Evolutionary conservation across 2,329 filamentous ascomycete species (phyloP).

Genomic region (Cercospora sesami): DNA sequence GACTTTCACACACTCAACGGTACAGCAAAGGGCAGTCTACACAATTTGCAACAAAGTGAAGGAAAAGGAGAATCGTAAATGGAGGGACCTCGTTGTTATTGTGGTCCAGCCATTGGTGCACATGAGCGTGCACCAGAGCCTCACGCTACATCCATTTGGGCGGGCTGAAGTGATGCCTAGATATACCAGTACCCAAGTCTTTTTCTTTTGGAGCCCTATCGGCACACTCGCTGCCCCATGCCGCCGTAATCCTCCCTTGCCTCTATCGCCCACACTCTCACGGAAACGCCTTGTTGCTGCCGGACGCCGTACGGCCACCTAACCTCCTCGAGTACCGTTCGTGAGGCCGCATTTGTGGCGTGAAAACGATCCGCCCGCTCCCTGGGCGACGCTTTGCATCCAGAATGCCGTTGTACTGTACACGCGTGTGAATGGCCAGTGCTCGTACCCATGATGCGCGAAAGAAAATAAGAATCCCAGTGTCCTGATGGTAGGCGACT

Average conservation of each 20-base stretch:
- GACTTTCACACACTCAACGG: not conserved
- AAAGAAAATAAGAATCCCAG: not conserved
- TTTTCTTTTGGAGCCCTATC: not conserved
- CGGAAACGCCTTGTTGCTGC: not conserved
- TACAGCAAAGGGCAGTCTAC: not conserved
- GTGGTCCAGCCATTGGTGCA: not conserved
- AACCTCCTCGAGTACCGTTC: not conserved
- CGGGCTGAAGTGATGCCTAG: slow-evolving; percentile 2
- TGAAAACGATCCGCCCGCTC: not conserved
- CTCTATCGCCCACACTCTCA: not conserved
- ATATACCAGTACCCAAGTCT: slow-evolving; percentile 4
- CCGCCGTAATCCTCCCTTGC: not conserved
- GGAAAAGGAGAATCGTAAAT: not conserved
- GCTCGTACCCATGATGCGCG: not conserved
- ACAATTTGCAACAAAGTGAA: not conserved
- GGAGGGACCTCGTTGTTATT: not conserved
- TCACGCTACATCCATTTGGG: slow-evolving; percentile 3
- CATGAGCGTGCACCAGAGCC: slow-evolving; percentile 4
- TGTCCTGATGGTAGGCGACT: not conserved
- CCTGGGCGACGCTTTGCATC: not conserved
- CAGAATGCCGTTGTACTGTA: slow-evolving; percentile 2
- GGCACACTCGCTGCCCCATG: not conserved
- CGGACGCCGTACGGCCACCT: not conserved
- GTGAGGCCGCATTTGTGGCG: not conserved
- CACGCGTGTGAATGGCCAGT: slow-evolving; percentile 4